phyloP scores from a whole-genome alignment of 768 basidiomycete species.

The Leccinum barrowsii region DNA sequence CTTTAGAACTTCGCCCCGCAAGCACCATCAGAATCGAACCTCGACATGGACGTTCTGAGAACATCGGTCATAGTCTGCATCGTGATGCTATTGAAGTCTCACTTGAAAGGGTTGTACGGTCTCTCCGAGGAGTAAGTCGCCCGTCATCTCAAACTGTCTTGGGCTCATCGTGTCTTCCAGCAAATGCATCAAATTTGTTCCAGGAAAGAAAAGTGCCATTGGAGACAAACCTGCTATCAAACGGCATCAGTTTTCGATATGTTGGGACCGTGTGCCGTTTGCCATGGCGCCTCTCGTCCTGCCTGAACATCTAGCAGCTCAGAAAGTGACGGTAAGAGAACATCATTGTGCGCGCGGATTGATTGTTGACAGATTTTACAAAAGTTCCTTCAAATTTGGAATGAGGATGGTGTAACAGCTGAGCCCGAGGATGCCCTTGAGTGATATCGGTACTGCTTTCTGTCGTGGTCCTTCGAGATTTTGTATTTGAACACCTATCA shows the following conservation, averaged over 20 bases:
- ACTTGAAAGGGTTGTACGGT: conserved; percentile 80
- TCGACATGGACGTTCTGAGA: conserved; percentile 41
- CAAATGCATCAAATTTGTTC: conserved; percentile 86
- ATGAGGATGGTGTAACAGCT: conserved; percentile 69
- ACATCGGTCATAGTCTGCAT: conserved; percentile 79
- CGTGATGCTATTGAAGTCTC: conserved; percentile 81
- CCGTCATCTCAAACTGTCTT: background rate
- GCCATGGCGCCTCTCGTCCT: conserved; percentile 58
- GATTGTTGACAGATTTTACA: conserved; percentile 1
- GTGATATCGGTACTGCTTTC: conserved; percentile 14
- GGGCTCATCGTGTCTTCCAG: conserved; percentile 36
- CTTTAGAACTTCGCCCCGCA: conserved; percentile 1
- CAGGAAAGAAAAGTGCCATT: conserved; percentile 84
- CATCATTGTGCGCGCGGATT: conserved; percentile 7
- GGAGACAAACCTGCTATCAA: conserved; percentile 80
- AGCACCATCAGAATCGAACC: conserved; percentile 2
- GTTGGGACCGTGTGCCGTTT: conserved; percentile 73
- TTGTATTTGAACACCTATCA: conserved; percentile 19
- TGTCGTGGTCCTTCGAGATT: too few relatives aligned
- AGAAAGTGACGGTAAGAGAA: conserved; percentile 58
- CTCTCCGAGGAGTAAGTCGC: conserved; percentile 84
- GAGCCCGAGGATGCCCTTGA: conserved; percentile 54
- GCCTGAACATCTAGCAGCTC: conserved; percentile 55
- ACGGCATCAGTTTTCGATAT: conserved; percentile 57
- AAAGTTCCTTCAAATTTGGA: conserved; percentile 78